Evolutionary conservation across 805 yeast species (phyloP), one percentile per base, ranked within the genome.

Genomic region (Ogataea salicorniae): DNA sequence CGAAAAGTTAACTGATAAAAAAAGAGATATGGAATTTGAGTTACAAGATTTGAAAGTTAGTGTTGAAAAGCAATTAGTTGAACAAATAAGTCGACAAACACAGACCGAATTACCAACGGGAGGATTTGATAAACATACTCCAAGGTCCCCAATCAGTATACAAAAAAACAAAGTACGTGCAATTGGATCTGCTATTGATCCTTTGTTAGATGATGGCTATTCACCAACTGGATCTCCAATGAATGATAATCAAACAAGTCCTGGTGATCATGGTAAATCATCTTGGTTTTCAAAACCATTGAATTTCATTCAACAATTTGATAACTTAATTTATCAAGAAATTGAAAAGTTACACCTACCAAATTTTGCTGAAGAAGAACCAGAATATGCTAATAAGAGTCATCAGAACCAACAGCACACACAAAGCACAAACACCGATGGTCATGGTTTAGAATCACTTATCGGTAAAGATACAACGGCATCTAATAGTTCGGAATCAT

Each of bases 301-400:
- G 39, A 76, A 72, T 41, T 69, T 83, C 44, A 71, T 84, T 41
- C 87, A 81, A 54, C 87, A 81, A 51, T 75, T 84, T 57, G 92
- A 84, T 60, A 79, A 76, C 45, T 69, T 82, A 63, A 67, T 84
- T 33, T 87, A 80, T 58, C 76, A 73, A 48, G 90, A 84, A 60
- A 70, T 84, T 47, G 90, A 83, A 53, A 79, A 75, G 51, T 64
- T 75, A 22, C 67, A 74, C 38, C 57, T 69, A 17, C 63, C 72
- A 53, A 68, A 62, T 33, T 49, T 59, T 11, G 51, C 53, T 20
- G 58, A 52, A 26, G 58, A 54, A 11, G 49, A 49, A 42, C 37
- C 39, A 9, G 39, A 15, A 9, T 33, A 5, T 22, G 33, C 17
- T 4, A 34, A 15, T 6, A 34, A 34, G 14, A 6, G n/a, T 17